Evolutionary conservation across 2,329 filamentous ascomycete genomes (phyloP), one percentile per base, ranked within the genome.

Genomic region (Colletotrichum orbiculare): DNA sequence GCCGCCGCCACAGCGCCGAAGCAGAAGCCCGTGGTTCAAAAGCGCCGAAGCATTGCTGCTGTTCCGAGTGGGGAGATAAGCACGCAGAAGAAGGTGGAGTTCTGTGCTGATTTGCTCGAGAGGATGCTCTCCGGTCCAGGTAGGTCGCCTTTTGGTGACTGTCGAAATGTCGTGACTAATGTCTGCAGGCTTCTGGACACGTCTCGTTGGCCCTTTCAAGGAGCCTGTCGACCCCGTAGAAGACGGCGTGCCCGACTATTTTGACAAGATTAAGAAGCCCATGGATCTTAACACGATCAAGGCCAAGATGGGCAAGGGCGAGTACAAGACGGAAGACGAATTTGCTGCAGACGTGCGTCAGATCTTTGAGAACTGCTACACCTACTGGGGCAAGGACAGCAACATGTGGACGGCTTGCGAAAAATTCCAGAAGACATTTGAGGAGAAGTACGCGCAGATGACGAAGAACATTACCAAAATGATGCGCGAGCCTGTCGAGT

Each of bases 271-370:
- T 63, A 86, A 84, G 74, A 81, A 78, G 53, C 87, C 87, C 0
- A 89, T 90, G 87, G 87, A 89, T 69, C 81, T 90, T 3, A 78
- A 75, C 48, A 88, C 85, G 2, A 84, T 89, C 76, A 88, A 88
- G 74, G 74, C 67, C 50, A 89, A 88, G 75, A 86, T 89, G 83
- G 84, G 88, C 59, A 72, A 74, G 12, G 75, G 74, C 17, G 81
- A 83, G 69, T 90, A 90, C 72, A 71, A 62, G 3, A 79, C 75
- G 54, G 81, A 86, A 8, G 79, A 82, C 4, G 84, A 87, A 56
- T 89, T 89, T 68, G 73, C 82, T 42, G 75, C 74, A 3, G 87
- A 90, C 73, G 82, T 89, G 71, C 82, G 85, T 7, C 85, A 87
- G 71, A 89, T 90, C 41, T 89, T 89, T 64, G 75, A 81, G 34